Evolutionary conservation across 148 eudicot genomes (phyloP).

Genomic region (Pouteria glomerata): DNA sequence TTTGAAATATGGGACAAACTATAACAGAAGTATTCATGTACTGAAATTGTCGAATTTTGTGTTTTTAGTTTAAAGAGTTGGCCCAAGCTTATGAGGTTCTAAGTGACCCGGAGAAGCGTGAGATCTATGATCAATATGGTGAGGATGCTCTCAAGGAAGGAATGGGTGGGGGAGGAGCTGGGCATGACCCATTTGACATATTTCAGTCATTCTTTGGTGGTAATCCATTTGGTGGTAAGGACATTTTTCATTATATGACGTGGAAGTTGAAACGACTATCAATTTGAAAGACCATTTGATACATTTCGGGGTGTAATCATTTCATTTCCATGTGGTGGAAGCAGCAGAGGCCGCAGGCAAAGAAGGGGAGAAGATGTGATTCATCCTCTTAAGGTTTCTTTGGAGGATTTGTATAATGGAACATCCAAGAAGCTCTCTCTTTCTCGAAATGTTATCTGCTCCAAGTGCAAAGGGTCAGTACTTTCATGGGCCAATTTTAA

Average conservation of each 20-base stretch:
- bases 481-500: neutral
- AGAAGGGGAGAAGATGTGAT: slow-evolving; percentile 53
- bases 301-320: neutral
- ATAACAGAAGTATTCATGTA: neutral
- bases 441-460: slow-evolving; percentile 44
- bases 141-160: slow-evolving; percentile 62
- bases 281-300: neutral
- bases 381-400: slow-evolving; percentile 47
- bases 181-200: slow-evolving; percentile 52
- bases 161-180: slow-evolving; percentile 51
- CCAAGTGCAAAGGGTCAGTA: slow-evolving; percentile 54
- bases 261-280: neutral
- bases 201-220: slow-evolving; percentile 50
- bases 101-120: slow-evolving; percentile 54
- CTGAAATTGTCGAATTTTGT: neutral
- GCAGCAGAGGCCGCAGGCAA: slow-evolving; percentile 56
- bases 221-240: slow-evolving; percentile 46
- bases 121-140: slow-evolving; percentile 54
- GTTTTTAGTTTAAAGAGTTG: slow-evolving; percentile 43
- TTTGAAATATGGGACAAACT: no score
- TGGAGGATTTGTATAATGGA: slow-evolving; percentile 52
- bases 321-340: slow-evolving; percentile 29
- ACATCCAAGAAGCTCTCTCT: slow-evolving; percentile 47
- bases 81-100: slow-evolving; percentile 56
- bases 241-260: neutral